A percentile compares a stretch with the other conserved stretches of the same genome.
phyloP scores from a whole-genome alignment of 176 grass and related monocot genomes.

The Rhynchospora pubera region DNA sequence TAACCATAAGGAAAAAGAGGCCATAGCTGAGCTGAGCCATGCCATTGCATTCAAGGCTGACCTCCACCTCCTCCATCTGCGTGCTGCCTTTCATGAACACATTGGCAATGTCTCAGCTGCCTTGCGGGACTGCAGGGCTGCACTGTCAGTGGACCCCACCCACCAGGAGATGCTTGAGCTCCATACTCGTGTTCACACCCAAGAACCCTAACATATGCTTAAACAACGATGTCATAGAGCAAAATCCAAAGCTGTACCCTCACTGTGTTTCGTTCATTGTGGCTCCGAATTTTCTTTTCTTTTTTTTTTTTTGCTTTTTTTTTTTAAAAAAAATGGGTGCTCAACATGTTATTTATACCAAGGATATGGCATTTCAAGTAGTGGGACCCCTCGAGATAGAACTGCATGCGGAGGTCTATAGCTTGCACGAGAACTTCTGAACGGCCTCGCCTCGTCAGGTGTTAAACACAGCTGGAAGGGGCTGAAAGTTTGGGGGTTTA shows the following conservation, averaged over 20 bases:
- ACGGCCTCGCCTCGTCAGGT: not conserved
- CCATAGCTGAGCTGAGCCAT: slow-evolving; percentile 71
- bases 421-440: not conserved
- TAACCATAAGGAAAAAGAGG: slow-evolving; percentile 96
- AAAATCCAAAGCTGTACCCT: not conserved
- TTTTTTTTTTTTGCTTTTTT: no score
- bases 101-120: slow-evolving; percentile 60
- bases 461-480: not conserved
- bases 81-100: slow-evolving; percentile 91
- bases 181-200: slow-evolving; percentile 88
- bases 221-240: not conserved
- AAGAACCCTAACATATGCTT: slow-evolving; percentile 61
- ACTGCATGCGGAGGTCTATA: not conserved
- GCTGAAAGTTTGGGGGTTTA: not conserved
- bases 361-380: not conserved
- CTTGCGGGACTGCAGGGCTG: slow-evolving; percentile 75
- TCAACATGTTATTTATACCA: not conserved
- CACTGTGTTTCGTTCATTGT: slow-evolving; percentile 5
- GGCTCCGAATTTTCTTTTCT: not conserved
- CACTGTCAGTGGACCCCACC: slow-evolving; percentile 90
- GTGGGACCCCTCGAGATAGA: not conserved
- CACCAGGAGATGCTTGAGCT: slow-evolving; percentile 99
- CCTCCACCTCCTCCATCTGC: slow-evolving; percentile 89
- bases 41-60: slow-evolving; percentile 93
- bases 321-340: not conserved